Base-by-base conservation (phyloP, 306 rosid genomes). In the Dryas drummondii region DNA sequence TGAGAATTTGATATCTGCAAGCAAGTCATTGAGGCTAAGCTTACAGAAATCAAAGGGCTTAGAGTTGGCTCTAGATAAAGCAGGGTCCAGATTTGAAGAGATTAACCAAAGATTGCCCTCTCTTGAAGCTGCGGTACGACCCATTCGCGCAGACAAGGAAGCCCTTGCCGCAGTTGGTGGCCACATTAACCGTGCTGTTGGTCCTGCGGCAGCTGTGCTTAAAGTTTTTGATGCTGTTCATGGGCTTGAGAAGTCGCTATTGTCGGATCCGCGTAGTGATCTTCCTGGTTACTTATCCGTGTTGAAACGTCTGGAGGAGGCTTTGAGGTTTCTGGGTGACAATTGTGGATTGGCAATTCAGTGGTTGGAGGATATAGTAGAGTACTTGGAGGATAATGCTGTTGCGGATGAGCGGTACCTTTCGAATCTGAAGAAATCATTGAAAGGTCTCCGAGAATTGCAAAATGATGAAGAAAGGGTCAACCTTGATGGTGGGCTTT, bases 211-310 rank as follows among this genome's bases (percentile, higher is more conserved):
- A 2, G 98, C 99, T 0, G 99, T 96, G 84, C 92, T 96, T 14
- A 96, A 90, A 90, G 99, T 96, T 74, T 96, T 96, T 3, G 99
- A 96, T 74, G 99, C 99, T 0, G 97, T 92, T 74, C 99, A 92
- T 60, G 99, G 99, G n/a, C 93, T 96, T 0, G 99, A 96, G 42
- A 96, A 96, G 79, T 87, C 97, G 0, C 79, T 96, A 19, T 73
- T 92, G 52, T 96, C 98, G 0, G 99, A 96, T 65, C 97, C 97
- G 0, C 78, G 93, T 19, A 87, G 80, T 60, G 99, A 96, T 79
- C 90, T 92, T 0, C 89, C 89, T 0, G 99, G 99, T 9, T 96
- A 92, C 68, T 72, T 96, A 78, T 83, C 99, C 0, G 96, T 96
- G 65, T 69, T 92, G 90, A 96, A 90, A 85, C 98, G 99, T 27